These are phyloP conservation scores for Metschnikowia gelsemii DNA, from an alignment of 805 yeast species.

Conservation along the genomic window DNA sequence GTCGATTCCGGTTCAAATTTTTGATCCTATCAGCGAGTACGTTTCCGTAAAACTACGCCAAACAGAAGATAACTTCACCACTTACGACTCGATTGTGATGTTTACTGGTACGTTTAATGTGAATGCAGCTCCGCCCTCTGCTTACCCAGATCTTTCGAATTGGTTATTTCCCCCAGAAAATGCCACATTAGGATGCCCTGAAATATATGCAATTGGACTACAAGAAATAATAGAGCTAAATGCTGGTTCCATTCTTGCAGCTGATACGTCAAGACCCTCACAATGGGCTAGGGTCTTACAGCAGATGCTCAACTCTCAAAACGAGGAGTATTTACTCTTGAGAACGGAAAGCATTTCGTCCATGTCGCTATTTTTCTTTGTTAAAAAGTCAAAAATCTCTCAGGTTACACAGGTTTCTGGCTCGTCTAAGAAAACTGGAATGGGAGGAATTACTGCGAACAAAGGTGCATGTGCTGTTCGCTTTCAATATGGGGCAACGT, in stretches of 20 bases:
- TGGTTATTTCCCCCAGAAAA: conserved; percentile 82
- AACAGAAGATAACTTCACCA: conserved; percentile 53
- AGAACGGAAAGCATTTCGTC: conserved; percentile 79
- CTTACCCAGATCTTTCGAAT: conserved; percentile 55
- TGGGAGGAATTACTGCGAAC: conserved; percentile 96
- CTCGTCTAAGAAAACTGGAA: conserved; percentile 90
- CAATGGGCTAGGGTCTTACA: conserved; percentile 77
- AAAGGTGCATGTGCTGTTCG: conserved; percentile 96
- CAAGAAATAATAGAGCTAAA: conserved; percentile 94
- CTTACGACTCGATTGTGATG: conserved; percentile 56
- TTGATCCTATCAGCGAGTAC: conserved; percentile 85
- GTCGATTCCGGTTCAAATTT: conserved; percentile 68
- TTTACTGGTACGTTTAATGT: conserved; percentile 87
- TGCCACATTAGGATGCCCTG: conserved; percentile 51
- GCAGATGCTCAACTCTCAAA: conserved; percentile 53
- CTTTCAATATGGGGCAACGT: conserved; percentile 73
- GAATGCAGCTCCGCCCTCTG: conserved; percentile 59
- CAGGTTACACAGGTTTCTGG: conserved; percentile 83
- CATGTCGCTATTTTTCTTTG: conserved; percentile 61
- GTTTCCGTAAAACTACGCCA: conserved; percentile 64
- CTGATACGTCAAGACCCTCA: conserved; percentile 73
- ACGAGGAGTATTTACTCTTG: conserved; percentile 53
- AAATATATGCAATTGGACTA: conserved; percentile 82
- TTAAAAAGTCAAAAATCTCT: conserved; percentile 40
- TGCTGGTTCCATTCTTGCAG: conserved; percentile 84